Evolutionary conservation across 306 rosid species (phyloP).

Genomic region (Vigna hirtella): DNA sequence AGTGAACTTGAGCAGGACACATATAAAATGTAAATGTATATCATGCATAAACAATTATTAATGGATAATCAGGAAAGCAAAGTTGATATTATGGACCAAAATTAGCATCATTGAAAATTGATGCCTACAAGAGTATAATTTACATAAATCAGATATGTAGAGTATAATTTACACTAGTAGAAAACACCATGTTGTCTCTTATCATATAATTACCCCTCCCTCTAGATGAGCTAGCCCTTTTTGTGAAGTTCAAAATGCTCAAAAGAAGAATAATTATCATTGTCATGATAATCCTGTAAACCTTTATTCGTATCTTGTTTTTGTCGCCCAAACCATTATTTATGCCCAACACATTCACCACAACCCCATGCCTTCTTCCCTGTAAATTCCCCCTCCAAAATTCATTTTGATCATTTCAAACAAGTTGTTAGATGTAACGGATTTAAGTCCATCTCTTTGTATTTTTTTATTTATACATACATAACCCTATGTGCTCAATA

Average conservation of each 20-base stretch:
- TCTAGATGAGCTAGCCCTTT: slow-evolving; percentile 20
- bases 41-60: slow-evolving; percentile 23
- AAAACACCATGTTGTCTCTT: background rate
- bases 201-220: slow-evolving; percentile 20
- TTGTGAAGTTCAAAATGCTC: slow-evolving; percentile 4
- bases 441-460: too few species aligned
- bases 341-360: background rate
- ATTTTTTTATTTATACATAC: too few species aligned
- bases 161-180: slow-evolving; percentile 5
- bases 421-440: background rate
- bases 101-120: slow-evolving; percentile 19
- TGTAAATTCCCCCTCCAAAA: background rate
- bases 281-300: slow-evolving; percentile 4
- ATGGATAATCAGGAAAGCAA: slow-evolving; percentile 25
- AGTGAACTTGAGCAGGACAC: slow-evolving; percentile 34
- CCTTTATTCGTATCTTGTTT: background rate
- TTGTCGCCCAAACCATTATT: background rate
- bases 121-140: background rate
- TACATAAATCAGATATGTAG: background rate
- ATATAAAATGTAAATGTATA: slow-evolving; percentile 36
- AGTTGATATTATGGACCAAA: slow-evolving; percentile 34
- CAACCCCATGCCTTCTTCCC: background rate
- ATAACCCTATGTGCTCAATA: too few species aligned
- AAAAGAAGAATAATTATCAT: background rate
- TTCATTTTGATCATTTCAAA: slow-evolving; percentile 13